phyloP scores from a whole-genome alignment of 495 filamentous ascomycete species.

The Astrothelium subdiscretum region DNA sequence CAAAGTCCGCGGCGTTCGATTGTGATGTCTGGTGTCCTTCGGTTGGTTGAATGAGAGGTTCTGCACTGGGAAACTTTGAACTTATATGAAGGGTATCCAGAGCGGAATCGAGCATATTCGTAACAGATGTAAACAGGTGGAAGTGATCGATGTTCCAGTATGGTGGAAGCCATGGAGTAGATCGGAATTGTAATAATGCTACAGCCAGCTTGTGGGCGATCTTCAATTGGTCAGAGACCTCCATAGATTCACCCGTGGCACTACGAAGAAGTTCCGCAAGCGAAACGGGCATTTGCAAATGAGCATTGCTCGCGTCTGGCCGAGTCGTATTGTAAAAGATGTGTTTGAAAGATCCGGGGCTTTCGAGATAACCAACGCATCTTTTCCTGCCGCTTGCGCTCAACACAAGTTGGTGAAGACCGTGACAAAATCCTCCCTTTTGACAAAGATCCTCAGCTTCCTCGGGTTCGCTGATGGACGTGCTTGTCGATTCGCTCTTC shows the following conservation, averaged over 20 bases:
- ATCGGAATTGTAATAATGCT: conserved; percentile 29
- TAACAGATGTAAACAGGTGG: conserved; percentile 17
- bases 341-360: conserved; percentile 7
- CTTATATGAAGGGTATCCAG: conserved; percentile 24
- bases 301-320: background rate
- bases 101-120: conserved; percentile 4
- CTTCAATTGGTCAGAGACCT: conserved; percentile 19
- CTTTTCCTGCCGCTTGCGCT: background rate
- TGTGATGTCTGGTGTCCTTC: background rate
- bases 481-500: too few species aligned
- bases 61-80: background rate
- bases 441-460: background rate
- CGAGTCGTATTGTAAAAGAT: conserved; percentile 7
- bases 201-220: conserved; percentile 27
- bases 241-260: conserved; percentile 1
- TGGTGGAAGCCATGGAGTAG: conserved; percentile 26
- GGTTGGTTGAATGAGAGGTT: background rate
- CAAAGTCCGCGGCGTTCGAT: background rate
- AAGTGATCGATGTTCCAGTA: conserved; percentile 28
- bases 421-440: conserved; percentile 12
- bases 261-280: conserved; percentile 4
- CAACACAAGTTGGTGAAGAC: conserved; percentile 10
- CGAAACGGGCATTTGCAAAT: background rate
- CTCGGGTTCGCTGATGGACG: too few species aligned
- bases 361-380: conserved; percentile 15